These are phyloP conservation scores for Xylaria nigripes DNA, from an alignment of 495 filamentous ascomycete genomes.

Conservation along the genomic window DNA sequence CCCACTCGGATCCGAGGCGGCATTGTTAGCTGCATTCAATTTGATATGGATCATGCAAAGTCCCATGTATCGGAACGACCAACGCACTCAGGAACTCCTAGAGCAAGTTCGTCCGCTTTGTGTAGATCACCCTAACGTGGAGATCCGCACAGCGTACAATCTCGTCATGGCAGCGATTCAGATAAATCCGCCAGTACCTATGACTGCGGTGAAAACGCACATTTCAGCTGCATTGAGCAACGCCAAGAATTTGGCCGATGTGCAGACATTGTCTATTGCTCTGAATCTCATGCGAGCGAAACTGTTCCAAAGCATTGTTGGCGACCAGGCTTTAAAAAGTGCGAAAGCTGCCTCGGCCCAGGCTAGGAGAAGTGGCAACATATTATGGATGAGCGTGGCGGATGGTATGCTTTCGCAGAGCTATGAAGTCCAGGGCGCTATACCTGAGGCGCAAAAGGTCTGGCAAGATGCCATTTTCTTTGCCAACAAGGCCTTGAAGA, in stretches of 20 bases:
- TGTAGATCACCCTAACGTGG: constrained; percentile 56
- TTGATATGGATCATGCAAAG: constrained; percentile 72
- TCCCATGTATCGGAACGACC: constrained; percentile 42
- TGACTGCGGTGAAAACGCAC: constrained; percentile 68
- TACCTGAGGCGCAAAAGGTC: constrained; percentile 47
- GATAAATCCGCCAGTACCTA: constrained; percentile 43
- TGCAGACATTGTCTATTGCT: constrained; percentile 73
- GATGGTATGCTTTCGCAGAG: constrained; percentile 71
- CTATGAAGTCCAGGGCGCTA: constrained; percentile 61
- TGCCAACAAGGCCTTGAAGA: constrained; percentile 19
- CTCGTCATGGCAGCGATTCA: constrained; percentile 63
- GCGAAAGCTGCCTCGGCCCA: constrained; percentile 64
- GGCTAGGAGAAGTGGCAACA: constrained; percentile 66
- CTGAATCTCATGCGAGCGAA: constrained; percentile 77
- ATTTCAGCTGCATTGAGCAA: constrained; percentile 53
- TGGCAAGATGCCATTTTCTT: constrained; percentile 25
- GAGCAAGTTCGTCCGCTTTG: constrained; percentile 60
- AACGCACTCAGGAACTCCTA: constrained; percentile 48
- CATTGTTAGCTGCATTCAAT: constrained; percentile 74
- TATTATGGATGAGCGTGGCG: constrained; percentile 78
- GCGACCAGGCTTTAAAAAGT: constrained; percentile 85
- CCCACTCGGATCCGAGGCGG: constrained; percentile 59
- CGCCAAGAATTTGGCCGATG: constrained; percentile 50
- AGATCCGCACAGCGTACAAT: constrained; percentile 69
- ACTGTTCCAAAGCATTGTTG: constrained; percentile 79